Base-by-base conservation (phyloP, 1,139 yeast genomes). In the Suzukiozyma palmioleophila region DNA sequence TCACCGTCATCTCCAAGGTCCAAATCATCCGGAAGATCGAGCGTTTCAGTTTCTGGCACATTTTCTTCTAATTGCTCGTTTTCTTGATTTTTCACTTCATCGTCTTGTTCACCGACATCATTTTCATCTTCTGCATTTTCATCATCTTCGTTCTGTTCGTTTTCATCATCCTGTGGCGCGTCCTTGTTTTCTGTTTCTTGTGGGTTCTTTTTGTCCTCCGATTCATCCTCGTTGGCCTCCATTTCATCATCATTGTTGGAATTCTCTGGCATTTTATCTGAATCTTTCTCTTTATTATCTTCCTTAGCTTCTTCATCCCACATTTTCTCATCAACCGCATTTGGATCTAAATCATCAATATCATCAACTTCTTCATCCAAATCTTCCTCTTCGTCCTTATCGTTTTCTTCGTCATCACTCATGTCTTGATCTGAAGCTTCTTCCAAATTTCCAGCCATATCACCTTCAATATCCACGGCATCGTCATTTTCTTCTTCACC, bases 271-370 rank as follows among this genome's bases (percentile, higher is more conserved):
- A 81, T 66, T 40, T 77, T 70, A 27, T 85, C 89, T 14, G 88
- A 75, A 36, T 83, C 84, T 54, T 84, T 83, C 52, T 84, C 88
- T 53, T 84, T 81, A 32, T 76, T 73, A 40, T 81, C 80, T 10
- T 85, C 90, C 41, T 81, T 76, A 11, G 85, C 85, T 58, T 90
- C 89, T 54, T 89, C 97, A 54, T 92, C 95, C 98, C 98, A 92
- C 96, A 92, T 87, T 66, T 92, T 92, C 52, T 94, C 98, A 59
- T 94, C 98, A 37, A 92, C 79, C 5, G 96, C 96, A 60, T 90
- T 87, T 2, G 96, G 96, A 69, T 92, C 97, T 43, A 85, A 70
- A 41, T 88, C 94, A 57, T 89, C 96, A 32, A 90, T 69, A 52
- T 89, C 88, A 48, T 94, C 97, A 40, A 90, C 74, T 54, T 89